Evolutionary conservation across 768 basidiomycete genomes (phyloP), one percentile per base, ranked within the genome.

Genomic region (Suillus subluteus): DNA sequence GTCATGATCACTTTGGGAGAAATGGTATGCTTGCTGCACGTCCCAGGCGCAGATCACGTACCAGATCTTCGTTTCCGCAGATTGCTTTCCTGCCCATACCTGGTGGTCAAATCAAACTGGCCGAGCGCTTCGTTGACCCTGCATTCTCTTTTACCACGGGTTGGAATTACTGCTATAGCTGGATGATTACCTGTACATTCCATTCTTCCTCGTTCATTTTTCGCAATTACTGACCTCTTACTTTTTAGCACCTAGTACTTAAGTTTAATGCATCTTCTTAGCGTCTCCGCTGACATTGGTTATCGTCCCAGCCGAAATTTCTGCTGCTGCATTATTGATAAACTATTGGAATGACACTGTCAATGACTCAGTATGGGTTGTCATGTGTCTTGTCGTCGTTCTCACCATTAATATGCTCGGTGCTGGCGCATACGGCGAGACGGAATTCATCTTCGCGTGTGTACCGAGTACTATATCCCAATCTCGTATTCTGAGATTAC

Each of bases 381-480:
- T 87, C 0, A 82, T 97, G 44, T 92, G 88, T 63, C 78, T 96
- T 72, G 71, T 92, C 44, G 88, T 97, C 37, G 89, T 92, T 50
- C 75, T 96, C 52, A 80, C 79, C 37, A 95, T 94, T 77, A 94
- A 94, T 73, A 73, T 91, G 81, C 77, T 88, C 8, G 92, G 91
- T 59, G 88, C 91, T 54, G 89, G 87, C 68, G 91, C 86, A 32
- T 94, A 94, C 71, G 91, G 92, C 41, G 93, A 95, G 77, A 87
- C 88, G 9, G 95, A 96, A 77, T 96, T 96, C 73, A 82, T 88
- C 58, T 96, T 96, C 73, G 93, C 93, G 83, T 90, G 68, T 8
- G 74, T 74, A 7, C 18, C 9, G 13, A 2, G 16, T 13, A 37
- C 13, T 38, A 48, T 23, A 59, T 44, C 32, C 35, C 23, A 0